phyloP scores from a whole-genome alignment of 176 grass and related monocot genomes.

The Triticum aestivum region DNA sequence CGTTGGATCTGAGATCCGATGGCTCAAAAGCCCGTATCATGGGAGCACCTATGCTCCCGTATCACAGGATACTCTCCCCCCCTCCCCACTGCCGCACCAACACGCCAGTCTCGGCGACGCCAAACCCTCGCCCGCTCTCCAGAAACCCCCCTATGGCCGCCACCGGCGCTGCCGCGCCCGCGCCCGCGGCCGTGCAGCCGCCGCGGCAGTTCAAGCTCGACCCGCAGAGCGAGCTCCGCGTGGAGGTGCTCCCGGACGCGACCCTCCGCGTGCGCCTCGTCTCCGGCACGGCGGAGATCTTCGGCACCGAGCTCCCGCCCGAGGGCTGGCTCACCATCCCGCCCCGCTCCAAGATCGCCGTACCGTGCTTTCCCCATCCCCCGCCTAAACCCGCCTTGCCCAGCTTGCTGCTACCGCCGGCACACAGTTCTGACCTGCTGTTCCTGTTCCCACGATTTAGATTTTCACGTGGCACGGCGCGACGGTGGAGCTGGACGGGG shows the following conservation, averaged over 20 bases:
- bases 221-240: slow-evolving; percentile 77
- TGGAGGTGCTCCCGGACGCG: slow-evolving; percentile 67
- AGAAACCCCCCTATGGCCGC: slow-evolving; percentile 28
- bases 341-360: slow-evolving; percentile 76
- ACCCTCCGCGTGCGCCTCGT: slow-evolving; percentile 80
- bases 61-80: too few relatives aligned
- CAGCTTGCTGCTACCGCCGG: neutral
- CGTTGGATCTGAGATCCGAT: too few relatives aligned
- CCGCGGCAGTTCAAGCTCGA: slow-evolving; percentile 62
- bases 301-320: slow-evolving; percentile 82
- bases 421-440: neutral
- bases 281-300: slow-evolving; percentile 85
- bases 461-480: slow-evolving; percentile 94
- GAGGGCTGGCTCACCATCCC: slow-evolving; percentile 80
- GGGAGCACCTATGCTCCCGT: too few relatives aligned
- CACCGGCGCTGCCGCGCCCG: neutral
- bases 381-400: neutral
- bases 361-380: neutral
- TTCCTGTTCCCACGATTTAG: slow-evolving; percentile 23
- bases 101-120: neutral
- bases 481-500: slow-evolving; percentile 76
- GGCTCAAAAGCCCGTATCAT: too few relatives aligned
- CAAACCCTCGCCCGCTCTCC: slow-evolving; percentile 25
- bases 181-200: slow-evolving; percentile 15
- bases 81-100: neutral